phyloP scores from a whole-genome alignment of 1,139 yeast species.

The Candida sp. region DNA sequence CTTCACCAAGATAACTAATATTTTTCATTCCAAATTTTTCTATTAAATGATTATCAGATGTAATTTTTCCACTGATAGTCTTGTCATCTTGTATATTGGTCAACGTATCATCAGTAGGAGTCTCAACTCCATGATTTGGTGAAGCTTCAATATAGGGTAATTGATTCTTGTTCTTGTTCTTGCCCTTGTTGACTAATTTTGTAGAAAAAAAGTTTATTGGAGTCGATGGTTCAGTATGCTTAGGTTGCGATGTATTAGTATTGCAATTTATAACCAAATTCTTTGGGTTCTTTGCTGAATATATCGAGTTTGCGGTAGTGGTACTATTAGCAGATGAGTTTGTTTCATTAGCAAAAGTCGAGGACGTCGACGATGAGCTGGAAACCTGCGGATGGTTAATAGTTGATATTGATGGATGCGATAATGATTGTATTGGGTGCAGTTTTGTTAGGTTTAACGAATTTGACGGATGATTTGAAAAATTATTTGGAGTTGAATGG shows the following conservation, averaged over 20 bases:
- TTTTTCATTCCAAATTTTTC: constrained; percentile 63
- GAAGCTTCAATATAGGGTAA: neutral
- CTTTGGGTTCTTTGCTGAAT: constrained; percentile 1
- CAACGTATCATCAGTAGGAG: constrained; percentile 4
- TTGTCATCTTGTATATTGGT: constrained; percentile 9
- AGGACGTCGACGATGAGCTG: constrained; percentile 1
- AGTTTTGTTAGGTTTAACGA: constrained; percentile 2
- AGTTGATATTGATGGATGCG: constrained; percentile 1
- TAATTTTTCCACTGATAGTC: constrained; percentile 10
- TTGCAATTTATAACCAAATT: constrained; percentile 1
- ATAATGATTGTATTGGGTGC: neutral
- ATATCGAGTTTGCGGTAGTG: neutral
- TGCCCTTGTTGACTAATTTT: neutral
- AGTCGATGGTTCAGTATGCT: constrained; percentile 21
- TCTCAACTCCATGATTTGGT: neutral
- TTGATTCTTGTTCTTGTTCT: neutral
- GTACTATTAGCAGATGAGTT: neutral
- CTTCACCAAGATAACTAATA: constrained; percentile 71
- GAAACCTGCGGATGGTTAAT: neutral
- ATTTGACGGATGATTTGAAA: constrained; percentile 21
- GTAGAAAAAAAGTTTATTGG: constrained; percentile 13
- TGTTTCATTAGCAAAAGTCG: neutral
- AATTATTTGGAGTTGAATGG: constrained; percentile 28
- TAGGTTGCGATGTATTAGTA: neutral
- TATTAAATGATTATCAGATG: constrained; percentile 53